Evolutionary conservation across 768 basidiomycete species (phyloP).

Genomic region (Lactarius tabidus): DNA sequence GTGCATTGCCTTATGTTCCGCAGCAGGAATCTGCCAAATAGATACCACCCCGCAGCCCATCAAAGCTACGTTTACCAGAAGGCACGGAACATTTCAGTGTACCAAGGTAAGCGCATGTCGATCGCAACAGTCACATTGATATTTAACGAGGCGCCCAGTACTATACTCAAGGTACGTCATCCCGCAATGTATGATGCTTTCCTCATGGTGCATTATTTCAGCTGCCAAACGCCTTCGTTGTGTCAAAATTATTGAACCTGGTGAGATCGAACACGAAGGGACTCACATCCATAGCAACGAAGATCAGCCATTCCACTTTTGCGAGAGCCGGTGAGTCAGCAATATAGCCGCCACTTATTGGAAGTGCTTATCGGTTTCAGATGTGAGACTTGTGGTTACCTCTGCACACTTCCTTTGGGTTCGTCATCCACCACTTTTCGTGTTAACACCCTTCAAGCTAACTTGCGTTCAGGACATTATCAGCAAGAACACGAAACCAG

Average conservation of each 20-base stretch:
- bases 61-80: conserved; percentile 56
- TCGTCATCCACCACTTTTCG: conserved; percentile 1
- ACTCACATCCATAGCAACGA: conserved; percentile 47
- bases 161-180: conserved; percentile 46
- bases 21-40: conserved; percentile 52
- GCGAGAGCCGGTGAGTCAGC: conserved; percentile 41
- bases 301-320: conserved; percentile 47
- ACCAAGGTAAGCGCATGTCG: conserved; percentile 44
- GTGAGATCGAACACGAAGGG: conserved; percentile 41
- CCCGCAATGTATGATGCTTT: neutral
- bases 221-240: conserved; percentile 50
- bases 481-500: conserved; percentile 58
- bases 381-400: conserved; percentile 53
- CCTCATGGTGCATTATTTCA: conserved; percentile 22
- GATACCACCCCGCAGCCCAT: conserved; percentile 55
- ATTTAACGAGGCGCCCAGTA: conserved; percentile 33
- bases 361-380: conserved; percentile 29
- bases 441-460: neutral
- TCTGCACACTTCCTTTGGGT: conserved; percentile 55
- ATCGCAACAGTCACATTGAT: neutral
- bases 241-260: conserved; percentile 42
- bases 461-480: conserved; percentile 42
- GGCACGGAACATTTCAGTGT: conserved; percentile 56
- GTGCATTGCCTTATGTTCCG: conserved; percentile 41
- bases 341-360: neutral